A percentile compares a stretch with the other conserved stretches of the same genome.
Evolutionary conservation across 805 yeast species (phyloP).

Genomic region (Kluyveromyces nonfermentans): DNA sequence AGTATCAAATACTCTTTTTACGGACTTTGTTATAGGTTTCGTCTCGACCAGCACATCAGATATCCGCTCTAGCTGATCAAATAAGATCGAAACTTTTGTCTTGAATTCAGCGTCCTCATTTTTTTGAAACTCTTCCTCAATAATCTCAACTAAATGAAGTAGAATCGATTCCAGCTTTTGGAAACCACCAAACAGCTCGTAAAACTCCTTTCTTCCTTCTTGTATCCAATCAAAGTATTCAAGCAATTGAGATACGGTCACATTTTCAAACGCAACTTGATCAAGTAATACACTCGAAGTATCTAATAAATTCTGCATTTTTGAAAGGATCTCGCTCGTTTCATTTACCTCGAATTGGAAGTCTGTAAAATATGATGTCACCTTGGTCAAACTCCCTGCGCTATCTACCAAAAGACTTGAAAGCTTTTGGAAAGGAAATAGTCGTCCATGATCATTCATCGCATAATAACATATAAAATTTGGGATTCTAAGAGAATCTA

Average conservation of each 20-base stretch:
- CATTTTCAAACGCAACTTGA: background rate
- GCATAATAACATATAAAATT: background rate
- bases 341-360: background rate
- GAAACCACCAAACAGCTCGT: slow-evolving; percentile 25
- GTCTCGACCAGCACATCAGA: slow-evolving; percentile 25
- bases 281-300: background rate
- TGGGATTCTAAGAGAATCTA: too few species aligned
- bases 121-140: slow-evolving; percentile 25
- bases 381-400: background rate
- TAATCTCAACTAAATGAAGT: slow-evolving; percentile 27
- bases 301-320: background rate
- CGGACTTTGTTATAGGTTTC: slow-evolving; percentile 20
- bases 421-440: background rate
- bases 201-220: slow-evolving; percentile 28
- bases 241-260: slow-evolving; percentile 1
- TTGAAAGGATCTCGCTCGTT: background rate
- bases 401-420: background rate
- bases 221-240: slow-evolving; percentile 26
- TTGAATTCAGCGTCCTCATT: slow-evolving; percentile 4
- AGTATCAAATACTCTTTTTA: slow-evolving; percentile 31
- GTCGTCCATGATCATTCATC: background rate
- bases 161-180: slow-evolving; percentile 30
- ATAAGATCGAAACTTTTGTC: slow-evolving; percentile 10
- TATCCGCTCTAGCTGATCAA: slow-evolving; percentile 27
- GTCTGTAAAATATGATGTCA: background rate